phyloP scores from a whole-genome alignment of 345 rosid genomes.

The Hibiscus tridactylites region DNA sequence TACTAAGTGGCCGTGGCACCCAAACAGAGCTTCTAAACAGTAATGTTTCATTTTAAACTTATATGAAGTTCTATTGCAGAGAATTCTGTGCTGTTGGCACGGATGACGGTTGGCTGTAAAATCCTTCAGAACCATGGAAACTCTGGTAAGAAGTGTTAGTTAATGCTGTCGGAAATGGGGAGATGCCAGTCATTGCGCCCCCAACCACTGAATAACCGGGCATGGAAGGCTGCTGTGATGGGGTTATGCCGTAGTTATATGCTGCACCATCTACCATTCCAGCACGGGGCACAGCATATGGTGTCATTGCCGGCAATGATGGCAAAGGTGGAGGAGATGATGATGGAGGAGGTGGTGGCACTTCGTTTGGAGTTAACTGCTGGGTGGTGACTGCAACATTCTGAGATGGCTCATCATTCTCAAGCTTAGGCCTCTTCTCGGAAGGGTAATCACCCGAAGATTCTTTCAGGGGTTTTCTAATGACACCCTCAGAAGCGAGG shows the following conservation, averaged over 20 bases:
- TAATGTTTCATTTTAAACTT: neutral
- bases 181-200: constrained; percentile 33
- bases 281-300: constrained; percentile 41
- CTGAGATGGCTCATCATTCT: constrained; percentile 38
- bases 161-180: constrained; percentile 31
- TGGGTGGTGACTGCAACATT: constrained; percentile 19
- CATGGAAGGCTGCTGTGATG: constrained; percentile 36
- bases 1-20: constrained; percentile 6
- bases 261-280: constrained; percentile 42
- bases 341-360: constrained; percentile 36
- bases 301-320: constrained; percentile 44
- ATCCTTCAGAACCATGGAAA: constrained; percentile 64
- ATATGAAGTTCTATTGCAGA: constrained; percentile 40
- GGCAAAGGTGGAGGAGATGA: constrained; percentile 44
- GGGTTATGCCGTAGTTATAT: constrained; percentile 43
- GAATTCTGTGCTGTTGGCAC: constrained; percentile 55
- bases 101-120: constrained; percentile 51
- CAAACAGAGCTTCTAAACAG: neutral
- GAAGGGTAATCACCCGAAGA: constrained; percentile 37
- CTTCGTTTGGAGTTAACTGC: constrained; percentile 29
- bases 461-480: constrained; percentile 40
- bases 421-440: constrained; percentile 73
- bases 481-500: constrained; percentile 79
- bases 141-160: constrained; percentile 45
- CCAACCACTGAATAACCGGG: constrained; percentile 31